A percentile compares a stretch with the other conserved stretches of the same genome.
These are phyloP conservation scores for Aphanomyces euteiches DNA, from an alignment of 352 stramenopile genomes.

Conservation along the genomic window DNA sequence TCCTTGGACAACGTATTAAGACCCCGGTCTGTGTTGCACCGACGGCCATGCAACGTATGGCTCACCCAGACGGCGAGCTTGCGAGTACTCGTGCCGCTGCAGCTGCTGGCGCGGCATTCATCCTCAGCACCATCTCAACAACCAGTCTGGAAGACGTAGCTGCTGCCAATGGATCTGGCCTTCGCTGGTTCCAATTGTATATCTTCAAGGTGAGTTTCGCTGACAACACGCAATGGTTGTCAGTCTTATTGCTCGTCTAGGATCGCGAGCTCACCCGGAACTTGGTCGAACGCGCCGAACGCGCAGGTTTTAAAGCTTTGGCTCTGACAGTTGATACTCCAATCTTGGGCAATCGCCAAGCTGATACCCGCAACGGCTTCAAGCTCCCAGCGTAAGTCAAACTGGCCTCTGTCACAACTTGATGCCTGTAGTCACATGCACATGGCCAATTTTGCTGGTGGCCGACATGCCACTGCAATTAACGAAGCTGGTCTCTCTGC, in stretches of 20 bases:
- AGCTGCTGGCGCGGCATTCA: slow-evolving; percentile 86
- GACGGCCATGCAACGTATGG: slow-evolving; percentile 92
- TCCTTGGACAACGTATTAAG: slow-evolving; percentile 87
- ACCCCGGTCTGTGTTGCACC: slow-evolving; percentile 92
- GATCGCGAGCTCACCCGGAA: slow-evolving; percentile 88
- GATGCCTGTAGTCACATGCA: not conserved
- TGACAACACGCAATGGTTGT: not conserved
- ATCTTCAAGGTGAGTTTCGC: slow-evolving; percentile 84
- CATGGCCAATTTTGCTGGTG: slow-evolving; percentile 54
- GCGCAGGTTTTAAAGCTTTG: slow-evolving; percentile 94
- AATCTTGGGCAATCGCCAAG: slow-evolving; percentile 92
- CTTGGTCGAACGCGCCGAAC: slow-evolving; percentile 85
- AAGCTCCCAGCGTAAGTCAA: slow-evolving; percentile 65
- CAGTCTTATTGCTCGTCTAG: slow-evolving; percentile 39
- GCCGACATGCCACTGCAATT: slow-evolving; percentile 37
- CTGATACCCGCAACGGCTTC: slow-evolving; percentile 93
- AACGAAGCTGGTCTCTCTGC: slow-evolving; percentile 53
- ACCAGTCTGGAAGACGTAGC: slow-evolving; percentile 85
- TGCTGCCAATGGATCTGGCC: slow-evolving; percentile 6
- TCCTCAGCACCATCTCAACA: slow-evolving; percentile 91
- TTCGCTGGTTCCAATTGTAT: slow-evolving; percentile 85
- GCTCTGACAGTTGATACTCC: slow-evolving; percentile 95
- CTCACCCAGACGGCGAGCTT: slow-evolving; percentile 91
- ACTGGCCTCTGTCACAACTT: slow-evolving; percentile 27
- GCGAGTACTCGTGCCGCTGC: slow-evolving; percentile 76